phyloP scores from a whole-genome alignment of 257 asterid species.

The Gentiana straminea region DNA sequence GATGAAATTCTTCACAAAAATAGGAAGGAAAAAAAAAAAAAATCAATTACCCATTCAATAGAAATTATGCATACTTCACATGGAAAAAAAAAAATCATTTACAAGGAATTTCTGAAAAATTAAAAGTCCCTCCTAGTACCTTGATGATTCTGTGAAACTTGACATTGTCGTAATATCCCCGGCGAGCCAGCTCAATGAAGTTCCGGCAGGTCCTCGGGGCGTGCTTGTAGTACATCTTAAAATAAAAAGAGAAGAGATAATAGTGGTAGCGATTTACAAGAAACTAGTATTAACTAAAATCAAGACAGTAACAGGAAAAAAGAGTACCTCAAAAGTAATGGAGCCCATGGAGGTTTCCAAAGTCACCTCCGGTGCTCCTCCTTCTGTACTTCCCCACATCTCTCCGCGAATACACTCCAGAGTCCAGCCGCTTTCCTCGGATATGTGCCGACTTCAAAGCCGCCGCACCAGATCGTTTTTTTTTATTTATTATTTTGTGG shows the following conservation, averaged over 20 bases:
- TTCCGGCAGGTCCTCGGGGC: slow-evolving; percentile 93
- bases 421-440: not conserved
- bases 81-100: no score
- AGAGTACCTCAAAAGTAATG: slow-evolving; percentile 52
- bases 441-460: not conserved
- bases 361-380: slow-evolving; percentile 90
- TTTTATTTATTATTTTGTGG: no score
- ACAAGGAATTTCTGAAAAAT: not conserved
- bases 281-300: not conserved
- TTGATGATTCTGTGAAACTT: slow-evolving; percentile 91
- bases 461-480: not conserved
- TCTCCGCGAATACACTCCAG: not conserved
- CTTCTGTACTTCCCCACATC: slow-evolving; percentile 48
- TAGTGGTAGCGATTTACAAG: not conserved
- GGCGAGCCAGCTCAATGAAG: slow-evolving; percentile 84
- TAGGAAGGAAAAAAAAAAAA: not conserved
- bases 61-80: no score
- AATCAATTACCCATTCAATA: no score
- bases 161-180: slow-evolving; percentile 78
- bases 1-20: slow-evolving; percentile 52
- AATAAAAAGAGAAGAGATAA: not conserved
- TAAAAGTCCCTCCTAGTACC: slow-evolving; percentile 19
- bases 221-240: slow-evolving; percentile 80
- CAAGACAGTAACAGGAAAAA: not conserved
- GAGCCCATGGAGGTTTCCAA: slow-evolving; percentile 95